Conservation (phyloP, 441 rosid genomes). For the Croton setiger region DNA sequence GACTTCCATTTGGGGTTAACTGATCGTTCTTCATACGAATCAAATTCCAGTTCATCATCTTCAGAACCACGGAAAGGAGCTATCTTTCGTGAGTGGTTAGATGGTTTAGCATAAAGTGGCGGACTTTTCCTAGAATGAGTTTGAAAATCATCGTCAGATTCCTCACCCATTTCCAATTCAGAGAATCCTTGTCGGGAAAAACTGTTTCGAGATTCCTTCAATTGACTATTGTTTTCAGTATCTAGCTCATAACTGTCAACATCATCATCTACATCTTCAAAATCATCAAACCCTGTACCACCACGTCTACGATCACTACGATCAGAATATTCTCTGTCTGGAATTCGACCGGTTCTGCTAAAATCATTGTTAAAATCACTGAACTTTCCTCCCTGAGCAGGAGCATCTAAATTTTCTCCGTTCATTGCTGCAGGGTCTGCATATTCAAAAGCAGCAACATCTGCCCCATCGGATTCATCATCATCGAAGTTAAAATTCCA, state of each 20-base stretch:
- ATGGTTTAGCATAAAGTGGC: slow-evolving; percentile 24
- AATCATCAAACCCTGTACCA: slow-evolving; percentile 84
- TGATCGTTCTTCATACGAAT: slow-evolving; percentile 57
- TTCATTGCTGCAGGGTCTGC: slow-evolving; percentile 58
- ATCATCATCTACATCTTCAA: slow-evolving; percentile 78
- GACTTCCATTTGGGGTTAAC: slow-evolving; percentile 63
- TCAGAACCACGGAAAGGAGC: slow-evolving; percentile 37
- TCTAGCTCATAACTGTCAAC: slow-evolving; percentile 91
- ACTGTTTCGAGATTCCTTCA: slow-evolving; percentile 31
- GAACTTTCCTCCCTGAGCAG: slow-evolving; percentile 33
- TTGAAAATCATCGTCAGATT: slow-evolving; percentile 21
- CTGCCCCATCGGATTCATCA: slow-evolving; percentile 95
- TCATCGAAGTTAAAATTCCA: slow-evolving; percentile 99
- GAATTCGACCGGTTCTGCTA: slow-evolving; percentile 27
- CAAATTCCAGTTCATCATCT: slow-evolving; percentile 44
- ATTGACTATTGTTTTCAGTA: slow-evolving; percentile 31
- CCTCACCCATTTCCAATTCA: slow-evolving; percentile 38
- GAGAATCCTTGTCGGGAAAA: slow-evolving; percentile 42
- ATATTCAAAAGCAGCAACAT: slow-evolving; percentile 86
- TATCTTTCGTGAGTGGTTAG: slow-evolving; percentile 28
- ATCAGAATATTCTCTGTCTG: slow-evolving; percentile 45
- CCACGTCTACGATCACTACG: slow-evolving; percentile 35
- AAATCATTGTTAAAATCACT: slow-evolving; percentile 42
- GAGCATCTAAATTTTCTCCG: slow-evolving; percentile 26
- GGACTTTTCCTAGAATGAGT: slow-evolving; percentile 29